phyloP scores from a whole-genome alignment of 371 early-diverging fungal genomes.

The Saksenaea oblongispora region DNA sequence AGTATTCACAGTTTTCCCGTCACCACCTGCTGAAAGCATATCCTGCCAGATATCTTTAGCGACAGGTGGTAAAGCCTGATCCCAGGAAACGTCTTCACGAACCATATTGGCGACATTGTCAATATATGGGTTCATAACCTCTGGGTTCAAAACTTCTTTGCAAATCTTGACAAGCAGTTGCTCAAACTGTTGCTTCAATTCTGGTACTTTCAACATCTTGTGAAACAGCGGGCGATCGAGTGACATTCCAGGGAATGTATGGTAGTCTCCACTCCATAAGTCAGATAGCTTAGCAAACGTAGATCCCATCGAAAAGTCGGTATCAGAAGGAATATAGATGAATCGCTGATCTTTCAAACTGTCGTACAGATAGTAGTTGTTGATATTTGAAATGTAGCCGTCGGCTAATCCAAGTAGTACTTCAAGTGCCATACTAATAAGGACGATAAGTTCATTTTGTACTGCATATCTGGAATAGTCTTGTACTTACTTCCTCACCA shows the following conservation, averaged over 20 bases:
- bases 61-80: constrained; percentile 8
- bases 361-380: constrained; percentile 29
- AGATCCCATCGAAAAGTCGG: constrained; percentile 35
- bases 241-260: constrained; percentile 23
- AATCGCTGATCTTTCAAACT: constrained; percentile 8
- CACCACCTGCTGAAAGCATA: not conserved
- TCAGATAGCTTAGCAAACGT: constrained; percentile 10
- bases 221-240: constrained; percentile 15
- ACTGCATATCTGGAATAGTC: not conserved
- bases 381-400: constrained; percentile 14
- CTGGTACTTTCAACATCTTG: constrained; percentile 12
- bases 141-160: constrained; percentile 16
- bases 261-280: constrained; percentile 33
- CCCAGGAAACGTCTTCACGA: constrained; percentile 21
- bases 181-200: constrained; percentile 29
- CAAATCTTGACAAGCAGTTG: constrained; percentile 13
- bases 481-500: constrained; percentile 18
- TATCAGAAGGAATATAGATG: constrained; percentile 33
- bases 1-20: not conserved
- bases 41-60: not conserved
- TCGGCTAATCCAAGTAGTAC: constrained; percentile 18
- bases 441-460: not conserved
- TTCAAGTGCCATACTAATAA: constrained; percentile 25
- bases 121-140: constrained; percentile 10
- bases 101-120: constrained; percentile 16